These are phyloP conservation scores for Aspergillus eucalypticola DNA, from an alignment of 2,329 filamentous ascomycete species.

Conservation along the genomic window DNA sequence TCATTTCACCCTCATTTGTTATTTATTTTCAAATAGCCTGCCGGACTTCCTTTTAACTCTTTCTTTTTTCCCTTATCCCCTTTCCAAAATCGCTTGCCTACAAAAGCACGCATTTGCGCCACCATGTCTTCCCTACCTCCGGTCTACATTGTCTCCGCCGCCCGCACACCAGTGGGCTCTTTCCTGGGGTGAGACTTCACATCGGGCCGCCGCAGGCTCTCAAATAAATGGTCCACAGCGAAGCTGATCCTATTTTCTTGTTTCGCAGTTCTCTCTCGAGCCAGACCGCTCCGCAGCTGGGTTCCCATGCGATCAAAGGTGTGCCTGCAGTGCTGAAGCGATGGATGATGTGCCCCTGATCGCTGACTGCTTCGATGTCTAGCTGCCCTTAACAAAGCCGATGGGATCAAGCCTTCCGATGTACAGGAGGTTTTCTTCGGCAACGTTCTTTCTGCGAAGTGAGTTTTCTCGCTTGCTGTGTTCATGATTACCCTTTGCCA, in stretches of 20 bases:
- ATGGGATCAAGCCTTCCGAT: conserved; percentile 81
- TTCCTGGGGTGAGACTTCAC: conserved; percentile 75
- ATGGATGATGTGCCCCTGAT: background rate
- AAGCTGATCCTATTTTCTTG: conserved; percentile 3
- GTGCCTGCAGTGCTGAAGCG: conserved; percentile 30
- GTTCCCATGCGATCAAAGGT: conserved; percentile 92
- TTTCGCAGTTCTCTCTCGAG: conserved; percentile 76
- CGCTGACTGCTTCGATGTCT: conserved; percentile 19
- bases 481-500: background rate
- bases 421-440: conserved; percentile 98
- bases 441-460: conserved; percentile 97
- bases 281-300: conserved; percentile 81
- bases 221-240: background rate
- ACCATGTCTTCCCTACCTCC: conserved; percentile 79
- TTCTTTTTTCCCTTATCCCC: background rate
- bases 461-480: conserved; percentile 34
- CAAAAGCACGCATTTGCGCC: background rate
- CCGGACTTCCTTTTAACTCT: background rate
- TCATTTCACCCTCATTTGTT: no score
- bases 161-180: conserved; percentile 86
- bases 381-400: conserved; percentile 80
- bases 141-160: conserved; percentile 94
- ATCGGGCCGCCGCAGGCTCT: conserved; percentile 3
- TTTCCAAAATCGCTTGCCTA: background rate
- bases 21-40: background rate